Percentiles rank a stretch among this genome's conserved stretches.
Conservation (phyloP, 495 filamentous ascomycete species). For the Aspergillus campestris region DNA sequence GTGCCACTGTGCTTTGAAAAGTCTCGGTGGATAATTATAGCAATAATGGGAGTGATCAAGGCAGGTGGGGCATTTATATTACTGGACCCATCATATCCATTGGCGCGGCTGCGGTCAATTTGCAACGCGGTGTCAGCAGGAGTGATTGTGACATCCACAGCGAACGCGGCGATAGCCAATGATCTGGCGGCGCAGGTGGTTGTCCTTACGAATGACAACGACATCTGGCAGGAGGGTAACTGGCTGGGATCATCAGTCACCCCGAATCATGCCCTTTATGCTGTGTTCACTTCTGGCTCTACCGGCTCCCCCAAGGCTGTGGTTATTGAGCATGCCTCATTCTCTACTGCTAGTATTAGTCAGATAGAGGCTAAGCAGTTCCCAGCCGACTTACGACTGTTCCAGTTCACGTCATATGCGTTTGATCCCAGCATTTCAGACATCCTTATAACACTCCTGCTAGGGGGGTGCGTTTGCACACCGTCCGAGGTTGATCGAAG, state of each 20-base stretch:
- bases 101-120: slow-evolving; percentile 36
- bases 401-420: slow-evolving; percentile 25
- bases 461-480: slow-evolving; percentile 48
- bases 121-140: slow-evolving; percentile 27
- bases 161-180: neutral
- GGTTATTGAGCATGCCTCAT: slow-evolving; percentile 17
- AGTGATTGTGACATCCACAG: slow-evolving; percentile 19
- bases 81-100: slow-evolving; percentile 43
- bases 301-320: slow-evolving; percentile 34
- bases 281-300: slow-evolving; percentile 29
- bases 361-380: slow-evolving; percentile 15
- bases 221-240: slow-evolving; percentile 6
- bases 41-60: slow-evolving; percentile 18
- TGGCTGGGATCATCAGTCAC: too few species aligned
- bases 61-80: slow-evolving; percentile 37
- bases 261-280: too few species aligned
- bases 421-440: slow-evolving; percentile 42
- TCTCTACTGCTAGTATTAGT: slow-evolving; percentile 5
- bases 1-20: slow-evolving; percentile 22
- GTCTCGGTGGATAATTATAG: slow-evolving; percentile 16
- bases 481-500: slow-evolving; percentile 35
- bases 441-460: slow-evolving; percentile 47
- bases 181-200: too few species aligned
- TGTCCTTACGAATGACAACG: neutral
- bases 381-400: slow-evolving; percentile 7